A percentile compares a stretch with the other conserved stretches of the same genome.
Evolutionary conservation across 257 asterid genomes (phyloP).

Genomic region (Solanum pennellii): DNA sequence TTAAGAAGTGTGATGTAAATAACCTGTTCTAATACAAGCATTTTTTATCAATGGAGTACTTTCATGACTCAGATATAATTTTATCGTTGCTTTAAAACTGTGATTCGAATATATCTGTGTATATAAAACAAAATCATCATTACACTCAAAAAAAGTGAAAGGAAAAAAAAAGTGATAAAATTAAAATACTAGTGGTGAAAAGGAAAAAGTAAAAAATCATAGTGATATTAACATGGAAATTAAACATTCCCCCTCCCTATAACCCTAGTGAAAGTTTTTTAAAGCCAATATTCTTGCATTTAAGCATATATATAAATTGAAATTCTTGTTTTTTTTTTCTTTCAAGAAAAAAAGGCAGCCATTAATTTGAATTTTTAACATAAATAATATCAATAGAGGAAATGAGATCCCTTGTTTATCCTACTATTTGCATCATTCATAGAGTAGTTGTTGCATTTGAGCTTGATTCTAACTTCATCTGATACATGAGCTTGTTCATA

Average conservation of each 20-base stretch:
- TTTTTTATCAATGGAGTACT: not conserved
- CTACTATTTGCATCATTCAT: not conserved
- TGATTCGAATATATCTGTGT: not conserved
- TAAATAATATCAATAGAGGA: not conserved
- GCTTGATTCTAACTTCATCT: not conserved
- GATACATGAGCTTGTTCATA: not conserved
- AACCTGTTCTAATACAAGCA: not conserved
- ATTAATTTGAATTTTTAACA: not conserved
- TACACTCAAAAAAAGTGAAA: not conserved
- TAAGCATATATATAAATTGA: not conserved
- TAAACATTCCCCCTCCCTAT: not conserved
- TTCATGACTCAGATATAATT: not conserved
- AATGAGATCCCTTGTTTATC: not conserved
- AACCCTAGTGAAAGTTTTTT: not conserved
- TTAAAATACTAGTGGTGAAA: not conserved
- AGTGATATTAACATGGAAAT: not conserved
- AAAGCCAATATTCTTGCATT: not conserved
- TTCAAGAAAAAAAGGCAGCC: not conserved
- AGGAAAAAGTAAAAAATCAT: not conserved
- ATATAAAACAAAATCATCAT: not conserved
- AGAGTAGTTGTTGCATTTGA: not conserved
- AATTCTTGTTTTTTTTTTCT: not conserved
- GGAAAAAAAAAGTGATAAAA: not conserved
- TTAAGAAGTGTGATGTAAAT: not conserved
- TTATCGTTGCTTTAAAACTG: not conserved